Conservation (phyloP, 2,329 filamentous ascomycete species). For the Xylariaceae sp. region DNA sequence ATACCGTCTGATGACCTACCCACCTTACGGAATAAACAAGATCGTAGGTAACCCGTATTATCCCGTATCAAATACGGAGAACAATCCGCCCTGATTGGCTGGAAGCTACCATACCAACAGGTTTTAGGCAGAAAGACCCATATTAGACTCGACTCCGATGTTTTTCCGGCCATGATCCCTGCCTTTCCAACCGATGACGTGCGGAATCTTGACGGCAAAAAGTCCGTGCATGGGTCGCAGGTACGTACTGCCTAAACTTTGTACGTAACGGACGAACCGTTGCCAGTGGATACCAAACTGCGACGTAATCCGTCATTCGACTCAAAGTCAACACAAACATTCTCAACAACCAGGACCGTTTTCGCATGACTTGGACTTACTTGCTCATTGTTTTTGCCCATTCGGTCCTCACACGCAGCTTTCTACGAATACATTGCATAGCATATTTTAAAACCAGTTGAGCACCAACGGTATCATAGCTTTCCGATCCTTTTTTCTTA, state of each 20-base stretch:
- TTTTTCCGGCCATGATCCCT: background rate
- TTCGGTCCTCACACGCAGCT: background rate
- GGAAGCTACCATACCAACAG: too few species aligned
- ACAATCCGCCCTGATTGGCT: too few species aligned
- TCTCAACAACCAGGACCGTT: background rate
- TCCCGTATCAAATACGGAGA: too few species aligned
- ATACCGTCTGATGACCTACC: too few species aligned
- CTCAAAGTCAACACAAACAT: constrained; percentile 29
- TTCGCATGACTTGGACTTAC: background rate
- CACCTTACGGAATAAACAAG: too few species aligned
- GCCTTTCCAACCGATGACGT: too few species aligned
- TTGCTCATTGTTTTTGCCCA: background rate
- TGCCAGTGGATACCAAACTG: constrained; percentile 28
- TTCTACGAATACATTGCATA: background rate
- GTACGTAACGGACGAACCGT: constrained; percentile 13
- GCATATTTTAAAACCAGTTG: background rate
- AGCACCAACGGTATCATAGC: background rate
- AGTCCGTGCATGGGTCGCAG: too few species aligned
- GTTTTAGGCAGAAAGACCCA: too few species aligned
- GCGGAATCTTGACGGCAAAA: too few species aligned
- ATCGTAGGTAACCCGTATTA: too few species aligned
- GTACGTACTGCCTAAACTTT: too few species aligned
- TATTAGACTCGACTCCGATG: background rate
- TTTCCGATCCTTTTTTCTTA: background rate
- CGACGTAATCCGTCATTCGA: background rate